phyloP scores from a whole-genome alignment of 352 stramenopile genomes.

The Phytophthora brassicae region DNA sequence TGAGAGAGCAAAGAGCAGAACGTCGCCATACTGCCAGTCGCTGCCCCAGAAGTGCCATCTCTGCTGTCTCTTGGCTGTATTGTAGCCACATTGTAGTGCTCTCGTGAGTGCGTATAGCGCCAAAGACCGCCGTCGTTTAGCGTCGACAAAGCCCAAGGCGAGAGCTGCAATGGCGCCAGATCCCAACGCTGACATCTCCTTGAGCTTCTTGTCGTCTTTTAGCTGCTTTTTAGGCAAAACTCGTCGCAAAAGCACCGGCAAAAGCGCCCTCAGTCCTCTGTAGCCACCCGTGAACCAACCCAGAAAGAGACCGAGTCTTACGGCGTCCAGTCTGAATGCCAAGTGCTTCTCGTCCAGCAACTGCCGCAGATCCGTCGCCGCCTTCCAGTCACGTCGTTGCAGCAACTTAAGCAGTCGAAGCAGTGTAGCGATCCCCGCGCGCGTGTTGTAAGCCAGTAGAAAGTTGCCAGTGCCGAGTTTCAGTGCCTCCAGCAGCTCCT shows the following conservation, averaged over 20 bases:
- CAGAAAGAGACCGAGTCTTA: slow-evolving; percentile 85
- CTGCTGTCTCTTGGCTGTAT: slow-evolving; percentile 74
- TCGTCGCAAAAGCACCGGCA: slow-evolving; percentile 48
- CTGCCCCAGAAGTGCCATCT: slow-evolving; percentile 90
- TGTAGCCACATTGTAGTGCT: slow-evolving; percentile 84
- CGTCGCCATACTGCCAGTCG: slow-evolving; percentile 79
- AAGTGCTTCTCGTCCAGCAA: slow-evolving; percentile 80
- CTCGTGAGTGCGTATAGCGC: slow-evolving; percentile 83
- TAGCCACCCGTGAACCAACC: slow-evolving; percentile 86
- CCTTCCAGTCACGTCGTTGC: slow-evolving; percentile 54
- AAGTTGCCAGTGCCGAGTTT: slow-evolving; percentile 84
- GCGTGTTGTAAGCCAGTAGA: slow-evolving; percentile 86
- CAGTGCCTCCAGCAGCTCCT: slow-evolving; percentile 70
- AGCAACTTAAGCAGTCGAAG: slow-evolving; percentile 72
- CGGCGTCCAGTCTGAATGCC: slow-evolving; percentile 79
- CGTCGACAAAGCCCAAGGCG: slow-evolving; percentile 67
- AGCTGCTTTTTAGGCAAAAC: slow-evolving; percentile 23
- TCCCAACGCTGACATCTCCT: slow-evolving; percentile 52
- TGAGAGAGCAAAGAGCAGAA: slow-evolving; percentile 76
- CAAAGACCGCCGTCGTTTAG: slow-evolving; percentile 68
- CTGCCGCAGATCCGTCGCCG: slow-evolving; percentile 51
- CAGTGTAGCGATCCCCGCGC: slow-evolving; percentile 73
- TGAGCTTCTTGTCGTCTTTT: slow-evolving; percentile 29
- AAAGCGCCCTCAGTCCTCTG: slow-evolving; percentile 51
- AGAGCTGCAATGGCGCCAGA: slow-evolving; percentile 65